Base-by-base conservation (phyloP, 148 eudicot species). In the Suaeda aralocaspica region DNA sequence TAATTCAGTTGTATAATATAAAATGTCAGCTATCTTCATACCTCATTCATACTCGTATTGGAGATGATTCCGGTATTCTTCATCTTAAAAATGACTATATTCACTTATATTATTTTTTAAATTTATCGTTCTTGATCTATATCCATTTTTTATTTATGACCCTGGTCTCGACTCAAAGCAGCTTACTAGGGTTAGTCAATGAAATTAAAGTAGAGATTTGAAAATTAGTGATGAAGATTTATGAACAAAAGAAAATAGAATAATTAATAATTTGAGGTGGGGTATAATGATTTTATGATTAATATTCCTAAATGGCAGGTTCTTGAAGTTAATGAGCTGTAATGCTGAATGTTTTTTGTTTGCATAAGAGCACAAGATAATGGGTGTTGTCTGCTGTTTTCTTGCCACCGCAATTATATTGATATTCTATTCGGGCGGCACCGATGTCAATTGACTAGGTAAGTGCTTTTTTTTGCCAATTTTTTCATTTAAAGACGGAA, bases 271-370 rank as follows among this genome's bases (percentile, higher is more conserved):
- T 2, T 57, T 57, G n/a, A 22, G 19, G 69, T 48, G 70, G 70
- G 64, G 21, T 9, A 63, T 24, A 12, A 63, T 24, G 9, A 63
- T 63, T 56, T n/a, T n/a, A n/a, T n/a, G n/a, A n/a, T n/a, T n/a
- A n/a, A n/a, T n/a, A 55, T 25, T 55, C 26, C 48, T 9, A 33
- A 19, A 65, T 53, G 70, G 46, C 77, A 16, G 70, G 22, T 45
- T 65, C 9, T 18, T 16, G 65, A 55, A 24, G n/a, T 42, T 60
- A 21, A 24, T 70, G 71, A 64, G 66, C 71, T 76, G 78, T 68
- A 31, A 52, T 61, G 59, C 15, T 63, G 51, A 18, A 30, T 34
- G 70, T 64, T 48, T 76, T 70, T 36, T 51, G 53, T 41, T 30
- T 41, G 67, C 18, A 34, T 49, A 53, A 22, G 51, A 67, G 50